Evolutionary conservation across 2,329 filamentous ascomycete species (phyloP), one percentile per base, ranked within the genome.

Genomic region (Fusarium tricinctum): DNA sequence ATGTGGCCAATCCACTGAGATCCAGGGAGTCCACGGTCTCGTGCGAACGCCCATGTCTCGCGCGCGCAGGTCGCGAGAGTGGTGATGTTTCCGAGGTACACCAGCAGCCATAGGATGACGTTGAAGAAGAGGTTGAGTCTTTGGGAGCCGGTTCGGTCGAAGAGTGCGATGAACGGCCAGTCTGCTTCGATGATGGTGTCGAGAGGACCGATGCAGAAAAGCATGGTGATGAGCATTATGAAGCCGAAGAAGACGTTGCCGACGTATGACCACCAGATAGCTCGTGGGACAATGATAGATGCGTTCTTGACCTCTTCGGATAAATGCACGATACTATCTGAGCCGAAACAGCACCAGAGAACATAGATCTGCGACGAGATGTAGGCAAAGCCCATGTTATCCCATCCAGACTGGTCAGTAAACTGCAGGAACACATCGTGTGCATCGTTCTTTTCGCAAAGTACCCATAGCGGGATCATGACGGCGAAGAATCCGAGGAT

Each of bases 151-250:
- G 63, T 66, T 5, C 63, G 50, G 20, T 66, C 57, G 4, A 66
- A 66, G 0, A 66, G 39, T 0, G 57, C 47, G 8, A 66, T 66
- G 0, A 66, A 66, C 1, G 63, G 63, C 63, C 63, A 66, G 5
- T 66, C 63, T 5, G 63, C 50, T 13, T 39, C 63, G 1, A 63
- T 48, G 10, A 66, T 40, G 0, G 46, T 2, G 17, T 66, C 56
- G 5, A 66, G 51, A 4, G 63, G 63, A 1, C 63, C 63, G 4
- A 66, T 66, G 43, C 63, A 66, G 22, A 67, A 66, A 4, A 66
- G 63, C 63, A 66, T 66, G 2, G 63, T 66, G 4, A 66, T 63
- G 1, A 66, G 57, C 63, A 66, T 66, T 8, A 67, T 33, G 38
- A 66, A 67, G 1, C 63, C 63, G 0, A 66, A 67, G 13, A 51